Evolutionary conservation across 805 yeast genomes (phyloP).

Genomic region (Metschnikowia bowlesiae): DNA sequence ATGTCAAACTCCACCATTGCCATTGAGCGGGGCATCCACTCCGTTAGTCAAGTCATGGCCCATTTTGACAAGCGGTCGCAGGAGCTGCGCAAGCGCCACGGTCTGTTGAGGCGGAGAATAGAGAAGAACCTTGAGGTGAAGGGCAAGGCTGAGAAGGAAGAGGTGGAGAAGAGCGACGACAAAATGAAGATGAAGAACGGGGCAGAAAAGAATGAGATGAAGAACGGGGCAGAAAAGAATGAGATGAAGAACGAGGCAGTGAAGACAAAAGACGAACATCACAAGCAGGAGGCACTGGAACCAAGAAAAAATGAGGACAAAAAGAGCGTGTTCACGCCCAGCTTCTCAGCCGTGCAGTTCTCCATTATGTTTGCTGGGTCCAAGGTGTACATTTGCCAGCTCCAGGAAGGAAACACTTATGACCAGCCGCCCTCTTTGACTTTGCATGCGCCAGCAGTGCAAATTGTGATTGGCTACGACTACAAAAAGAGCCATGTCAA

Average conservation of each 20-base stretch:
- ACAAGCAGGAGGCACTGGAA: no score
- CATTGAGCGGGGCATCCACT: constrained; percentile 48
- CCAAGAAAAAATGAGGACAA: background rate
- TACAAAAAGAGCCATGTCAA: constrained; percentile 29
- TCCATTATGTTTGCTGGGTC: constrained; percentile 67
- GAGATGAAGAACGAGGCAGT: no score
- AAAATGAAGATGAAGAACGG: no score
- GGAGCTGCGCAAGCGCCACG: background rate
- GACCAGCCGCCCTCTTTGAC: constrained; percentile 46
- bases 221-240: no score
- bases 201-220: no score
- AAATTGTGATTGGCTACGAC: constrained; percentile 50
- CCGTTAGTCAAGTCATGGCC: constrained; percentile 43
- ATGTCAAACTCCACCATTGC: constrained; percentile 52
- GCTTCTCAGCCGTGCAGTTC: constrained; percentile 44
- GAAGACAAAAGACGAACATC: no score
- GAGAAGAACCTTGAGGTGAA: background rate
- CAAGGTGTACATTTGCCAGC: constrained; percentile 44
- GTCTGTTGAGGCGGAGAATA: background rate
- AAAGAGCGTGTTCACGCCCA: constrained; percentile 14
- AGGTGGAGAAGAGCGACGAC: no score
- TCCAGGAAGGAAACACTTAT: constrained; percentile 36
- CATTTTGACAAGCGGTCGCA: constrained; percentile 22
- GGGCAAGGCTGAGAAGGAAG: background rate
- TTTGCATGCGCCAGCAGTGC: constrained; percentile 73